Conservation (phyloP, 2,329 filamentous ascomycete genomes). For the Samsoniella hepiali region DNA sequence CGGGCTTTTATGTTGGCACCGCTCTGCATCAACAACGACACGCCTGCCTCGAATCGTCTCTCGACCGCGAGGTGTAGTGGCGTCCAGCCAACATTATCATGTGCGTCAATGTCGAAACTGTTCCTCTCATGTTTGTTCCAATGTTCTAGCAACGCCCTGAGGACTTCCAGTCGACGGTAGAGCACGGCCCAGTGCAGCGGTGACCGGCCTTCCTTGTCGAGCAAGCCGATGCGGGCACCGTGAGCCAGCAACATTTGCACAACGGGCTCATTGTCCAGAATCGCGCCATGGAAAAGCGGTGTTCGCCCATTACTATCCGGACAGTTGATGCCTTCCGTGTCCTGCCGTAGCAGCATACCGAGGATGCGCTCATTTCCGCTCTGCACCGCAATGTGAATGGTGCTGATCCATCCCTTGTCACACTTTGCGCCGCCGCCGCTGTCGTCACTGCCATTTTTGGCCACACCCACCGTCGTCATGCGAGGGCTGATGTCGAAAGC, state of each 20-base stretch:
- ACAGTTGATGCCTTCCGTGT: conserved; percentile 8
- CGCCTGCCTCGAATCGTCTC: conserved; percentile 8
- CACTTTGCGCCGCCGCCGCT: not conserved
- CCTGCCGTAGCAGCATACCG: conserved; percentile 4
- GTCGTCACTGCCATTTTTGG: not conserved
- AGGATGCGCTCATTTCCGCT: conserved; percentile 12
- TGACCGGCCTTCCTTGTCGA: conserved; percentile 6
- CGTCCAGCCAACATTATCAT: conserved; percentile 8
- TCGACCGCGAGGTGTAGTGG: conserved; percentile 5
- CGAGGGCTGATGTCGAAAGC: not conserved
- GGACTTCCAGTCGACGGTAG: not conserved
- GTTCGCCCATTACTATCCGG: conserved; percentile 7
- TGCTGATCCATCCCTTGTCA: conserved; percentile 7
- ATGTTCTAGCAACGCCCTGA: not conserved
- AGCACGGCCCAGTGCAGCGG: conserved; percentile 8
- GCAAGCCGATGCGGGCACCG: conserved; percentile 1
- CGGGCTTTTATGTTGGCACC: conserved; percentile 7
- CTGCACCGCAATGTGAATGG: conserved; percentile 11
- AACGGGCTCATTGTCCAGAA: conserved; percentile 3
- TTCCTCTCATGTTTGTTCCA: conserved; percentile 1
- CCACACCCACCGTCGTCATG: not conserved
- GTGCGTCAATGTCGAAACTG: not conserved
- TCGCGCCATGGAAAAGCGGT: conserved; percentile 3
- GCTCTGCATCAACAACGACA: not conserved
- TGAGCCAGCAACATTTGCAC: conserved; percentile 7